Evolutionary conservation across 345 rosid species (phyloP), one percentile per base, ranked within the genome.

Genomic region (Geranium rotundifolium): DNA sequence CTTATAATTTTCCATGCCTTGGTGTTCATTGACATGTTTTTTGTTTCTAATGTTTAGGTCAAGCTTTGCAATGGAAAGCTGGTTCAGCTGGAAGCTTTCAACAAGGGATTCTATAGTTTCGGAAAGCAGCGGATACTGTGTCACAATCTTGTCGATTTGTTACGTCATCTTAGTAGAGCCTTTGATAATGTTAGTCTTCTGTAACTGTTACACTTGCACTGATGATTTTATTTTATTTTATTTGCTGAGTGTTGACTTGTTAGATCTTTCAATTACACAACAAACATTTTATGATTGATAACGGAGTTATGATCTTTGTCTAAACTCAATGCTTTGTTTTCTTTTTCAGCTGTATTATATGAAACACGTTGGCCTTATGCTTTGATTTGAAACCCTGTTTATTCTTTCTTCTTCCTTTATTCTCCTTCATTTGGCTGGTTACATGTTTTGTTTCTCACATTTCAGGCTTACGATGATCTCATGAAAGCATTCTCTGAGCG

Each of bases 31-130:
- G n/a, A 71, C 54, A 12, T 5, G 59, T 54, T 49, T 56, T 3
- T 19, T 19, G 31, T 27, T 58, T 17, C 2, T 27, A 14, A 19
- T 23, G 61, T 4, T 56, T 79, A 93, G 99, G 96, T 86, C 77
- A 93, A 86, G 83, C 88, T 90, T 63, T 88, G 97, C 80, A 90
- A 88, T 62, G 97, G 97, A 74, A 93, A 90, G 85, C 64, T 85
- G 79, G 82, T 86, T 69, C 86, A 82, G 14, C 83, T 90, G 29
- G 99, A 93, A 75, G 88, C 85, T 65, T 85, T 89, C 84, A 78
- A 71, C 49, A 81, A 83, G 66, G 95, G 99, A 18, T 93, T 88
- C 73, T 88, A 77, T 73, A 75, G 81, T 57, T 68, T 78, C 30
- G 96, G 95, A 63, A 93, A 90, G 82, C 97, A 77, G 61, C 79